Evolutionary conservation across 331 rosid species (phyloP), one percentile per base, ranked within the genome.

Genomic region (Malus hybrid): DNA sequence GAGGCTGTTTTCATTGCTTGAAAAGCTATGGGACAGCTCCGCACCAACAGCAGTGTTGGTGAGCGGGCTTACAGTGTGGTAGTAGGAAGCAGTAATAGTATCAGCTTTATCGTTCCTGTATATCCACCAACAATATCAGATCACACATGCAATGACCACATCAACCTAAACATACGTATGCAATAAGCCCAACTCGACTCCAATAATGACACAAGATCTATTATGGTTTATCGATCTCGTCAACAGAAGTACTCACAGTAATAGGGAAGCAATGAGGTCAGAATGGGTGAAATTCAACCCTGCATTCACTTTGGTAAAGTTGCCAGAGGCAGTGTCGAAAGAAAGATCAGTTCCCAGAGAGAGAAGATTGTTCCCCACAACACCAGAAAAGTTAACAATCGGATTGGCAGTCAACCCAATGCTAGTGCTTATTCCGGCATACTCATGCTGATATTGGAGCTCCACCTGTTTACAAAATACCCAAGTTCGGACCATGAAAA

Each of bases 31-130:
- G 0, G 93, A 84, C 48, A 94, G 74, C 89, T 91, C 96, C 2
- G 97, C 97, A 24, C 98, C 96, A 34, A 94, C 97, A 2, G 92
- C 97, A 42, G 98, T 94, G 87, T 68, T 88, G 55, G 95, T 88
- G 69, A 94, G 76, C 4, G 92, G 98, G 84, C 87, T 91, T 13
- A 94, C 93, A 28, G 68, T 72, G 75, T 91, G 97, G 88, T 86
- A 88, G 80, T 91, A 94, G 3, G 97, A 87, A 7, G 98, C 96
- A 5, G 86, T 91, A 12, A 91, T 83, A 53, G 89, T 81, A 68
- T 93, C 96, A 1, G 87, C 90, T 70, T 89, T 94, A 36, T 94
- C 95, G 52, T 90, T 90, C 83, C 98, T 94, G 81, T 3, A 39
- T 77, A 85, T 29, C 60, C 65, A 73, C 48, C 70, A 73, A 71